These are phyloP conservation scores for Rubia yunnanensis DNA, from an alignment of 257 asterid species.

Conservation along the genomic window DNA sequence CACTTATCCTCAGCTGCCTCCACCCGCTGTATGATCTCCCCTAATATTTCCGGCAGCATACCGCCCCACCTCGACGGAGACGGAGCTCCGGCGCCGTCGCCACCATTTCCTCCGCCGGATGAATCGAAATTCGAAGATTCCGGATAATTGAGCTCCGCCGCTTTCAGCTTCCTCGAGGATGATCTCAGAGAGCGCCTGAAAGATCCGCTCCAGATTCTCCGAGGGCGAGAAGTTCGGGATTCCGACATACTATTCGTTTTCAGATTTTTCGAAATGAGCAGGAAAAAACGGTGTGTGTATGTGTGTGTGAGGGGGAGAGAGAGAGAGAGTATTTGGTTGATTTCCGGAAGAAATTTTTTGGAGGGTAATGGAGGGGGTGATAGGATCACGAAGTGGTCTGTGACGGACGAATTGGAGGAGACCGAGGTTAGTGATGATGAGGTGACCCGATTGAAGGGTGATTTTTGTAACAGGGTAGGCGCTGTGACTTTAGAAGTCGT, in stretches of 20 bases:
- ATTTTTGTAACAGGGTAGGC: neutral
- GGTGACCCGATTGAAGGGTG: neutral
- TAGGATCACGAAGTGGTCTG: neutral
- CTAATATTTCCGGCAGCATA: constrained; percentile 78
- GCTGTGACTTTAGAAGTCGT: neutral
- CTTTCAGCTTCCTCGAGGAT: constrained; percentile 22
- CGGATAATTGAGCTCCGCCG: constrained; percentile 16
- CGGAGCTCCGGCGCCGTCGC: constrained; percentile 16
- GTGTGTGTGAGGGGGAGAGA: neutral
- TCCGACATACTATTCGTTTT: constrained; percentile 35
- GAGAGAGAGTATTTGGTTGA: neutral
- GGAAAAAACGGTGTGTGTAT: neutral
- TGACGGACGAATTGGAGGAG: constrained; percentile 1
- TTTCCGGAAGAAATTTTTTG: neutral
- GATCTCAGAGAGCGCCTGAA: constrained; percentile 51
- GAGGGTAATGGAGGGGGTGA: neutral
- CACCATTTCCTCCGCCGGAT: constrained; percentile 11
- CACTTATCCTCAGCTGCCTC: constrained; percentile 66
- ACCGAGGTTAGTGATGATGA: no score
- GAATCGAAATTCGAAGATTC: neutral
- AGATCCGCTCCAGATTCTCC: constrained; percentile 56
- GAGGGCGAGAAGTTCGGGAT: constrained; percentile 54
- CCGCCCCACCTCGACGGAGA: constrained; percentile 47
- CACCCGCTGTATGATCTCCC: constrained; percentile 63
- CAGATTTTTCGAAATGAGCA: neutral